Evolutionary conservation across 208 protist species (phyloP).

Genomic region (Perkinsela sp.): DNA sequence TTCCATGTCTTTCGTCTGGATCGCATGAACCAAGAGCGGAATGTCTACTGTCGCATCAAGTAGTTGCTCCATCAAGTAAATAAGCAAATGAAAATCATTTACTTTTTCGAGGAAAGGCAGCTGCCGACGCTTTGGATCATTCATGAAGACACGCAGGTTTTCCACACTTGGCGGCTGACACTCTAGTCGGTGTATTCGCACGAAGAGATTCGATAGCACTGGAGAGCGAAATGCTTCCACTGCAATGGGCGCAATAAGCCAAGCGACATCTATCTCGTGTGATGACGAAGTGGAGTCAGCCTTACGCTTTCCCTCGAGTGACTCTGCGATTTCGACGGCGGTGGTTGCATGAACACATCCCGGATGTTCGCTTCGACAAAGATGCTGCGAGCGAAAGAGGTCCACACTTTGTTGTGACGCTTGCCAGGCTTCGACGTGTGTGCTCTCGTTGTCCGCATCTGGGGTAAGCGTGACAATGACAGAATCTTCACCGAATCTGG

Average conservation of each 20-base stretch:
- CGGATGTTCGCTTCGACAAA: constrained; percentile 12
- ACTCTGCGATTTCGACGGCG: constrained; percentile 1
- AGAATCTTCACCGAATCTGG: constrained; percentile 44
- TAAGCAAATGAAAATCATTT: constrained; percentile 60
- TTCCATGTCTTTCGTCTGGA: constrained; percentile 9
- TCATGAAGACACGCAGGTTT: constrained; percentile 37
- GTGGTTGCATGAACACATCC: neutral
- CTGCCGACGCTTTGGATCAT: constrained; percentile 25
- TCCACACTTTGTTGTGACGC: constrained; percentile 44
- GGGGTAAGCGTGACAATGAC: constrained; percentile 40
- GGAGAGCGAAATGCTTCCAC: constrained; percentile 41
- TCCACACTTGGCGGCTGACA: constrained; percentile 23
- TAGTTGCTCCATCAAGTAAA: constrained; percentile 28
- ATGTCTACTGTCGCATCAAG: constrained; percentile 25
- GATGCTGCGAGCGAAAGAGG: constrained; percentile 27
- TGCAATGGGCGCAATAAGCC: constrained; percentile 56
- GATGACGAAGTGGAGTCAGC: constrained; percentile 10
- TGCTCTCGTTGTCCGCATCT: constrained; percentile 6
- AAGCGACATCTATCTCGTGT: constrained; percentile 33
- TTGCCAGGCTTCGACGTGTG: constrained; percentile 52
- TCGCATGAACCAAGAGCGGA: constrained; percentile 12
- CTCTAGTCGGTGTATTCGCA: constrained; percentile 39
- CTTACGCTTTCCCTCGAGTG: constrained; percentile 7
- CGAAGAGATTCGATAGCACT: constrained; percentile 39
- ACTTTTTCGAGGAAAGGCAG: constrained; percentile 30